phyloP scores from a whole-genome alignment of 1,139 yeast genomes.

The Lodderomyces elongisporus region DNA sequence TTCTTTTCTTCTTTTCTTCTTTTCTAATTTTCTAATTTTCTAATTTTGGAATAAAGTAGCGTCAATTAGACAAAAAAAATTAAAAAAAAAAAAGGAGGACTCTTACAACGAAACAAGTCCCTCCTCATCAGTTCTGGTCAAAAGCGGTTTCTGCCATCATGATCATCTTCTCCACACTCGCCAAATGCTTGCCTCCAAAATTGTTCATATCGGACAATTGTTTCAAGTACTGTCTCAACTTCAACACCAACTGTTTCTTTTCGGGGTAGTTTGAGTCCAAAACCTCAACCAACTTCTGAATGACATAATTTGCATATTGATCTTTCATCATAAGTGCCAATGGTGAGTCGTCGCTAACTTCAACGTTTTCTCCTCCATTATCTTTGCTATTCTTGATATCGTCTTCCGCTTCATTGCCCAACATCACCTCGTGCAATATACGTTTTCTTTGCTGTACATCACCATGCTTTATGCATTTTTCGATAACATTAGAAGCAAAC shows the following conservation, averaged over 20 bases:
- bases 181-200: slow-evolving; percentile 73
- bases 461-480: slow-evolving; percentile 82
- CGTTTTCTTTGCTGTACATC: slow-evolving; percentile 54
- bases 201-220: slow-evolving; percentile 50
- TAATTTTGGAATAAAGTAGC: slow-evolving; percentile 1
- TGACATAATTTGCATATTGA: slow-evolving; percentile 95
- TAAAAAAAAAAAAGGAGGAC: slow-evolving; percentile 1
- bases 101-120: neutral
- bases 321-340: slow-evolving; percentile 91
- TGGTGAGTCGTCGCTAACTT: slow-evolving; percentile 54
- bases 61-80: neutral
- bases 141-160: slow-evolving; percentile 50
- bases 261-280: slow-evolving; percentile 61
- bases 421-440: slow-evolving; percentile 60
- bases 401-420: slow-evolving; percentile 34
- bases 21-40: too few relatives aligned
- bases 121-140: slow-evolving; percentile 22
- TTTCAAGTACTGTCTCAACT: slow-evolving; percentile 58
- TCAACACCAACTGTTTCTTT: slow-evolving; percentile 54
- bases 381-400: neutral
- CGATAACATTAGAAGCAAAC: slow-evolving; percentile 96
- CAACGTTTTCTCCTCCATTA: slow-evolving; percentile 22
- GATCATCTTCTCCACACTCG: slow-evolving; percentile 76
- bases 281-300: slow-evolving; percentile 87
- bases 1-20: too few relatives aligned